Evolutionary conservation across 2,329 filamentous ascomycete genomes (phyloP), one percentile per base, ranked within the genome.

Genomic region (Apiospora pterosperma): DNA sequence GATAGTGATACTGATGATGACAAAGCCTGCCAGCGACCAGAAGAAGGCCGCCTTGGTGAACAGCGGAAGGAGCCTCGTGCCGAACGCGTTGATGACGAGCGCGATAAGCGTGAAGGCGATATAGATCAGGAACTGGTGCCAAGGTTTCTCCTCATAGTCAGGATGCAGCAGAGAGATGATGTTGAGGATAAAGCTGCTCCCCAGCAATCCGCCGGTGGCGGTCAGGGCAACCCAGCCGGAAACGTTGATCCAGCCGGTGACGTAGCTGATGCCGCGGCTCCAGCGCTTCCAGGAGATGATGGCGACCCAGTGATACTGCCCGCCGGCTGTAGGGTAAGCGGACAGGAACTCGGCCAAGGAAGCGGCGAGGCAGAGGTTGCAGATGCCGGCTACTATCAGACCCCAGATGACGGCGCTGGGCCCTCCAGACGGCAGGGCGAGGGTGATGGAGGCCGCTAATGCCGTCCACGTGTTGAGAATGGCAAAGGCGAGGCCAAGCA

Each of bases 71-170:
- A 88, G 71, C 3, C 80, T 78, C 69, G 87, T 90, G 72, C 84
- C 79, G 68, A 92, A 90, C 1, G 87, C 85, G 67, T 92, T 92
- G 75, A 92, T 78, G 59, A 85, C 64, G 65, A 92, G 86, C 3
- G 87, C 87, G 19, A 85, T 76, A 25, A 88, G 65, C 6, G 86
- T 89, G 72, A 88, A 89, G 7, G 76, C 88, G 55, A 90, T 82
- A 75, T 92, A 92, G 59, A 92, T 88, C 34, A 92, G 78, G 75
- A 92, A 92, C 68, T 91, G 88, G 70, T 93, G 90, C 88, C 90
- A 92, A 4, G 85, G 72, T 71, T 89, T 76, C 2, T 84, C 66
- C 25, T 81, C 78, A 71, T 89, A 92, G 61, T 74, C 78, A 0
- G 85, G 79, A 68, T 89, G 78, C 75, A 88, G 84, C 39, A 92